A percentile compares a stretch with the other conserved stretches of the same genome.
These are phyloP conservation scores for Cladosporium sp. DNA, from an alignment of 2,329 filamentous ascomycete species.

Conservation along the genomic window DNA sequence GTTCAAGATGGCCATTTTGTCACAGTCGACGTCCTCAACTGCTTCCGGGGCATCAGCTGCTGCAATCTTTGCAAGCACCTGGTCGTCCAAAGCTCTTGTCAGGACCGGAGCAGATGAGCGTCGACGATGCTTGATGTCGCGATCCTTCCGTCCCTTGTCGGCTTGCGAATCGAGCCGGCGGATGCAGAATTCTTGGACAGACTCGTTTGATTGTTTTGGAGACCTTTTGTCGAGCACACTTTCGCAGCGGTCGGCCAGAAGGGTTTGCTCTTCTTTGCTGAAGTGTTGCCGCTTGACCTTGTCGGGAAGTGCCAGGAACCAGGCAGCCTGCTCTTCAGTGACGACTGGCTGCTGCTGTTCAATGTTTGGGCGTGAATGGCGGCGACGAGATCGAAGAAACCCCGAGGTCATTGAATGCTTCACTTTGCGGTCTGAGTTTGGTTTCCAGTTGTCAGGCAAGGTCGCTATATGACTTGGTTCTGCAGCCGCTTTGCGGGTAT, in stretches of 20 bases:
- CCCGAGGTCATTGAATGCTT: slow-evolving; percentile 30
- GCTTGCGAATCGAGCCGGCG: slow-evolving; percentile 5
- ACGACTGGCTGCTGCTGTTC: slow-evolving; percentile 41
- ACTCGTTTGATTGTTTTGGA: slow-evolving; percentile 18
- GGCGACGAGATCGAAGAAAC: slow-evolving; percentile 11
- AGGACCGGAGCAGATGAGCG: slow-evolving; percentile 7
- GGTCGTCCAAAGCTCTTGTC: slow-evolving; percentile 2
- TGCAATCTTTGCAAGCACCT: background rate
- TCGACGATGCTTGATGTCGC: slow-evolving; percentile 7
- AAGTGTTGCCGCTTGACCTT: slow-evolving; percentile 72
- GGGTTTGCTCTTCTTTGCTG: slow-evolving; percentile 68
- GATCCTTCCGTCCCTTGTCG: background rate
- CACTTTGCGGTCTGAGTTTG: slow-evolving; percentile 21
- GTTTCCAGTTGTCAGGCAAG: slow-evolving; percentile 18
- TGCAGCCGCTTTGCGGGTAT: slow-evolving; percentile 20
- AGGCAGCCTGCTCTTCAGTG: slow-evolving; percentile 40
- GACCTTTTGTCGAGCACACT: slow-evolving; percentile 32
- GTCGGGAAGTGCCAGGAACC: slow-evolving; percentile 69
- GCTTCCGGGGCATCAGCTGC: slow-evolving; percentile 1
- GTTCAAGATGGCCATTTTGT: slow-evolving; percentile 22
- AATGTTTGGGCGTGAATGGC: slow-evolving; percentile 19
- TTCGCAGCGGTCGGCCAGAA: slow-evolving; percentile 57
- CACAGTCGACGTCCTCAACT: slow-evolving; percentile 8
- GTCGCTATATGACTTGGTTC: slow-evolving; percentile 17
- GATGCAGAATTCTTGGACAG: slow-evolving; percentile 20